phyloP scores from a whole-genome alignment of 31 red algal genomes.

The Endocladia muricata region DNA sequence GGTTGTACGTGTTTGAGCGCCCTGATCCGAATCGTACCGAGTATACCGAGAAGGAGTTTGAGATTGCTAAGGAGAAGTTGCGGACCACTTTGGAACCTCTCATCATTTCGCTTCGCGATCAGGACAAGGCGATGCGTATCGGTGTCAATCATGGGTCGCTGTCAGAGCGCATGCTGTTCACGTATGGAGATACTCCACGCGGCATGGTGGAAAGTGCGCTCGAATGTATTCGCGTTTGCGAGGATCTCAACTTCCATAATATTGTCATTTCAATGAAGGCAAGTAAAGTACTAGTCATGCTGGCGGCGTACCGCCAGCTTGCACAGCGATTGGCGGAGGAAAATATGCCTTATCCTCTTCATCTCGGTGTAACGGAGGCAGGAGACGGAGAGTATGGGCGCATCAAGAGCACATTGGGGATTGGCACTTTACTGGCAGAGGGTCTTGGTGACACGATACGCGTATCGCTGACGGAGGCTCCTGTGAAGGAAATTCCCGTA shows the following conservation, averaged over 20 bases:
- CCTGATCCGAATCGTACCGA: conserved; percentile 74
- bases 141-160: conserved; percentile 98
- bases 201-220: conserved; percentile 99
- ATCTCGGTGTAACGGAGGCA: conserved; percentile 99
- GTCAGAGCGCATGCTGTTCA: conserved; percentile 94
- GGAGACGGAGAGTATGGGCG: conserved; percentile 98
- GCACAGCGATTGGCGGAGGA: conserved; percentile 67
- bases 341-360: conserved; percentile 85
- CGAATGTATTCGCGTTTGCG: conserved; percentile 88
- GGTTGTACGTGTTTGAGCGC: conserved; percentile 94
- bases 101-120: conserved; percentile 70
- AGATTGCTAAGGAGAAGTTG: conserved; percentile 70
- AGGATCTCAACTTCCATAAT: conserved; percentile 95
- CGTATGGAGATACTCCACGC: conserved; percentile 94
- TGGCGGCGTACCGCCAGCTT: conserved; percentile 95
- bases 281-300: conserved; percentile 94
- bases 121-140: conserved; percentile 93
- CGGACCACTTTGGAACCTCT: conserved; percentile 83
- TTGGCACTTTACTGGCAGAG: conserved; percentile 93
- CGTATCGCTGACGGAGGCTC: conserved; percentile 94
- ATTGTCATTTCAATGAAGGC: conserved; percentile 99
- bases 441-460: conserved; percentile 99
- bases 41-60: conserved; percentile 85
- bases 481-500: conserved; percentile 98
- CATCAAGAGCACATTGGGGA: conserved; percentile 95